Base-by-base conservation (phyloP, 2,329 filamentous ascomycete species). In the Aspergillus pseudoviridinutans region DNA sequence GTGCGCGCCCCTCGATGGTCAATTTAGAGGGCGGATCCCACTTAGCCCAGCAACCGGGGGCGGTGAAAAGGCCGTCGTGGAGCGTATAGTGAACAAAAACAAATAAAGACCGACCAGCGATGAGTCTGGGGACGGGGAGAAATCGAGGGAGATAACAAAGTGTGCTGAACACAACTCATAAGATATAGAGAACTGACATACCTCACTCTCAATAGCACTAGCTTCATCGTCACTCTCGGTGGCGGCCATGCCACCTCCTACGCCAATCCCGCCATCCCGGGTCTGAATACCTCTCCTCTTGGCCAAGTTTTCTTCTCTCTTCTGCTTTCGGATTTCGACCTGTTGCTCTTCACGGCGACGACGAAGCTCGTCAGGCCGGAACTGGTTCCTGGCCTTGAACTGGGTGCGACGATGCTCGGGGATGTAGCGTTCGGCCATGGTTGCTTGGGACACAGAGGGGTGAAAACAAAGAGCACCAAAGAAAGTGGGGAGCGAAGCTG, bases 321-420 rank as follows among this genome's bases (percentile, higher is more conserved):
- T 97, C 65, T 92, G 91, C 82, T 96, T 96, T 76, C 94, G 89
- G 74, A 99, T 99, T 82, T 99, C 94, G 66, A 99, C 94, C 81
- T 97, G 94, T 79, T 97, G 92, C 80, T 99, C 94, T 78, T 99
- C 94, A 75, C 94, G 94, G 75, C 94, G 94, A 73, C 94, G 92
- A 76, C 94, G 91, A 66, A 99, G 88, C 82, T 99, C 94, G 77
- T 99, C 94, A 70, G 93, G 93, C 87, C 97, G 97, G 85, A 99
- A 97, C 72, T 91, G 91, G 80, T 91, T 93, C 86, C 97, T 97
- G 56, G 94, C 94, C 89, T 99, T 99, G 88, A 96, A 99, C 82
- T 96, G 92, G 66, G 91, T 97, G 75, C 94, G 92, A 78, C 94
- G 92, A 84, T 99, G 94, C 83, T 99, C 94, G 77, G 94, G 94